Conservation (phyloP, 148 eudicot genomes). For the Fagopyrum tataricum region DNA sequence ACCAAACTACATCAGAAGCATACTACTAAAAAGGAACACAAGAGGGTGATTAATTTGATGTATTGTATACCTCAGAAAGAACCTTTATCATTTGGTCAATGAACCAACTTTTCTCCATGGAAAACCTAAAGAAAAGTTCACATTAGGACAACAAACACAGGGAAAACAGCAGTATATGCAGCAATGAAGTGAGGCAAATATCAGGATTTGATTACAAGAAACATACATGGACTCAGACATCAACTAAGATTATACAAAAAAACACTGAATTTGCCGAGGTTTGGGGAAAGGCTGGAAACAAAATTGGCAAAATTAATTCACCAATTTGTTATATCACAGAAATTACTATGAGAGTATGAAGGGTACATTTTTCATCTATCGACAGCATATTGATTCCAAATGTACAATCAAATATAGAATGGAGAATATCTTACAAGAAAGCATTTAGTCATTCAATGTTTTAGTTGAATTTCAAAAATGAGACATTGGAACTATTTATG, state of each 20-base stretch:
- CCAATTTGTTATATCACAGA: not conserved
- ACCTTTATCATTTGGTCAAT: slow-evolving; percentile 99
- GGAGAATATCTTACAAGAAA: not conserved
- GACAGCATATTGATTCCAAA: not conserved
- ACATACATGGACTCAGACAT: not conserved
- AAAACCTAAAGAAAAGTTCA: slow-evolving; percentile 54
- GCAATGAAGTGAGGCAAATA: not conserved
- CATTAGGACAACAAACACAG: slow-evolving; percentile 3
- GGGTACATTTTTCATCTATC: not conserved
- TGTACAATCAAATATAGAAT: not conserved
- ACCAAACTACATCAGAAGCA: slow-evolving; percentile 1
- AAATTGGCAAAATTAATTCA: not conserved
- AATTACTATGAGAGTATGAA: not conserved
- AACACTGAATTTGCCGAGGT: not conserved
- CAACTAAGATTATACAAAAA: not conserved
- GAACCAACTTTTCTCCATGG: slow-evolving; percentile 85
- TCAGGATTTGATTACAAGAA: slow-evolving; percentile 2
- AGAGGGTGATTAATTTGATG: not conserved
- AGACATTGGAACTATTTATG: not conserved
- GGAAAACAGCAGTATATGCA: not conserved
- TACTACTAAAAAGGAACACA: not conserved
- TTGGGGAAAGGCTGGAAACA: not conserved
- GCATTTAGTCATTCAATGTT: not conserved
- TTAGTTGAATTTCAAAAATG: slow-evolving; percentile 4
- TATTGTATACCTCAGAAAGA: slow-evolving; percentile 72